phyloP scores from a whole-genome alignment of 1,139 yeast species.

The Hyphopichia wangnamkhiaoensis region DNA sequence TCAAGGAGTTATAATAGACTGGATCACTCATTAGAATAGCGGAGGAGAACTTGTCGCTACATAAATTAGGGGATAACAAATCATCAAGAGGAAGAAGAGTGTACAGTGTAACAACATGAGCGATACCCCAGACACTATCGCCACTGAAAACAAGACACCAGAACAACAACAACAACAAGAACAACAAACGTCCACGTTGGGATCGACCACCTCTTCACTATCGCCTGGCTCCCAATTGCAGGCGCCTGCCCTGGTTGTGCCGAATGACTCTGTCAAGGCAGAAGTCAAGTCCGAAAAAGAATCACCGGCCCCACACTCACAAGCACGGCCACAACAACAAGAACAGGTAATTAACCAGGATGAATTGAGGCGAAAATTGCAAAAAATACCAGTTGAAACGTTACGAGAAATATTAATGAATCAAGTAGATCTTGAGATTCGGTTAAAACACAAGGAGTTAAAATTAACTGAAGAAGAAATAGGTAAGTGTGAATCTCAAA shows the following conservation, averaged over 20 bases:
- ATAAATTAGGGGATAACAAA: too few species aligned
- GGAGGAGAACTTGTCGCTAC: too few species aligned
- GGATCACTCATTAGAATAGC: too few species aligned
- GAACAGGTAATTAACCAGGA: slow-evolving; percentile 10
- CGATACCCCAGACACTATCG: not conserved
- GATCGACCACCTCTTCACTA: not conserved
- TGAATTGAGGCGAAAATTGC: slow-evolving; percentile 24
- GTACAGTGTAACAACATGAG: not conserved
- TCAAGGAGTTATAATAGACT: too few species aligned
- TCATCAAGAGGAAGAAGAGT: too few species aligned
- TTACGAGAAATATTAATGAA: slow-evolving; percentile 42
- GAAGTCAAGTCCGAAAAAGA: too few species aligned
- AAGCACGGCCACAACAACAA: not conserved
- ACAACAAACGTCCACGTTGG: too few species aligned
- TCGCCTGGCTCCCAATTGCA: not conserved
- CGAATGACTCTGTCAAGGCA: too few species aligned
- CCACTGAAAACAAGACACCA: not conserved
- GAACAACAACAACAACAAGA: not conserved
- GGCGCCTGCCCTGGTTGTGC: not conserved
- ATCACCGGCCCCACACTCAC: not conserved
- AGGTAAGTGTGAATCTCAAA: slow-evolving; percentile 62
- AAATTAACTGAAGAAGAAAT: slow-evolving; percentile 61
- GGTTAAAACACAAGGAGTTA: slow-evolving; percentile 69
- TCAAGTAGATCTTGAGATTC: slow-evolving; percentile 68
- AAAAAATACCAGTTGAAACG: slow-evolving; percentile 37